Base-by-base conservation (phyloP, 2,329 filamentous ascomycete genomes). In the Aureobasidium sp. region DNA sequence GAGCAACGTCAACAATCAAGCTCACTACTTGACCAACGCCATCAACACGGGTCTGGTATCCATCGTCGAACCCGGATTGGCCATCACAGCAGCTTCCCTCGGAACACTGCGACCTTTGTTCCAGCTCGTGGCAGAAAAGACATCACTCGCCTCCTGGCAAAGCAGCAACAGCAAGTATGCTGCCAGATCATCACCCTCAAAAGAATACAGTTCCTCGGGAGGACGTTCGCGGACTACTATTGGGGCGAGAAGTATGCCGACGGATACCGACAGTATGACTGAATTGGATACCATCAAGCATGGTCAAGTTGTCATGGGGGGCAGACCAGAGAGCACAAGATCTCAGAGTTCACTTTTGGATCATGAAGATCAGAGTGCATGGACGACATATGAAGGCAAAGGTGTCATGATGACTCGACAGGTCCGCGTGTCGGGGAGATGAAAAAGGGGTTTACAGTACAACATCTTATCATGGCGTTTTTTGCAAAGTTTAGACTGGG, bases 61-160 rank as follows among this genome's bases (percentile, higher is more conserved):
- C 27, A 55, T 51, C 15, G 51, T 65, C 27, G 68, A 70, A 55
- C 63, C 63, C 31, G 66, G 64, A 42, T 59, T 70, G 17, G 67
- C 66, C 22, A 63, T 70, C 5, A 63, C 64, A 17, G 69, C 68
- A 29, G 57, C 64, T 8, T 67, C 65, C 9, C 48, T 69, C 25
- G 52, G 62, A n/a, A 62, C 67, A 2, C 64, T 68, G n/a, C 62
- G 68, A 22, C 66, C 68, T 1, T 57, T 70, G 11, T 67, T 69
- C 62, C 53, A 55, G 36, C 22, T 7, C 25, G 37, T 55, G 51
- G 37, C 37, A 14, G 51, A 55, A 34, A 55, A 12, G 11, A 42
- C 41, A 42, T 42, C 41, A 42, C 41, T 42, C 7, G 17, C n/a
- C 45, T 8, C 5, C 45, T 48, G 45, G 45, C 45, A 48, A 48